These are phyloP conservation scores for Fusarium floridanum DNA, from an alignment of 2,329 filamentous ascomycete species.

Conservation along the genomic window DNA sequence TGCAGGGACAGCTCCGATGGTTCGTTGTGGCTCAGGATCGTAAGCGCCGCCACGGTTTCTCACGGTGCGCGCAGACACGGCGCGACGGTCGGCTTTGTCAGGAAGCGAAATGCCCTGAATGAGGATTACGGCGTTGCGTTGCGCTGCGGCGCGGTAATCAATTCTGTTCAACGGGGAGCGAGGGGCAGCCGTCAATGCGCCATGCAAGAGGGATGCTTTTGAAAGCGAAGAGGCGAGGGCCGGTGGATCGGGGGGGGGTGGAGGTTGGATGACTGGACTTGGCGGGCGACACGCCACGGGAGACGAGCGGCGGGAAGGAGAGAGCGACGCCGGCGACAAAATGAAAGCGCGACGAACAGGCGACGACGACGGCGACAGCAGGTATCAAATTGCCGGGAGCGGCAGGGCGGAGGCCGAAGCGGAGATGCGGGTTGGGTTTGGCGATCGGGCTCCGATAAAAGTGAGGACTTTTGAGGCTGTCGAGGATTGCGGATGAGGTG, in stretches of 20 bases:
- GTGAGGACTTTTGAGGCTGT: slow-evolving; percentile 50
- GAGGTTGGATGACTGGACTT: slow-evolving; percentile 34
- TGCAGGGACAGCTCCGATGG: slow-evolving; percentile 68
- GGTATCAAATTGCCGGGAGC: slow-evolving; percentile 23
- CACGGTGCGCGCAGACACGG: slow-evolving; percentile 48
- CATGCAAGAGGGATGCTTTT: slow-evolving; percentile 45
- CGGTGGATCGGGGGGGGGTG: slow-evolving; percentile 35
- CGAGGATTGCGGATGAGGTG: slow-evolving; percentile 50
- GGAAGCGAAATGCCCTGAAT: slow-evolving; percentile 18
- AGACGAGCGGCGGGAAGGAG: slow-evolving; percentile 35
- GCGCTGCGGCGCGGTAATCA: slow-evolving; percentile 36
- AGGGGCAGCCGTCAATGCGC: slow-evolving; percentile 49
- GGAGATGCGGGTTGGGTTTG: slow-evolving; percentile 29
- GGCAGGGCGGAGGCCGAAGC: slow-evolving; percentile 30
- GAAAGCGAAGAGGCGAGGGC: slow-evolving; percentile 30
- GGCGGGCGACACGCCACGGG: slow-evolving; percentile 45
- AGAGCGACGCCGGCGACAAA: slow-evolving; percentile 37
- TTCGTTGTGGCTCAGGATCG: slow-evolving; percentile 66
- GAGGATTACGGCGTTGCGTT: slow-evolving; percentile 26
- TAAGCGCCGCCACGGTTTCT: slow-evolving; percentile 69
- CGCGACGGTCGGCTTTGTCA: slow-evolving; percentile 39
- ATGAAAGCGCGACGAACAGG: slow-evolving; percentile 36
- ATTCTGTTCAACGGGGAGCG: slow-evolving; percentile 33
- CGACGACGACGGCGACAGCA: slow-evolving; percentile 32
- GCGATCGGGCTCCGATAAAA: slow-evolving; percentile 40